These are phyloP conservation scores for Truncatella angustata DNA, from an alignment of 2,329 filamentous ascomycete genomes.

Conservation along the genomic window DNA sequence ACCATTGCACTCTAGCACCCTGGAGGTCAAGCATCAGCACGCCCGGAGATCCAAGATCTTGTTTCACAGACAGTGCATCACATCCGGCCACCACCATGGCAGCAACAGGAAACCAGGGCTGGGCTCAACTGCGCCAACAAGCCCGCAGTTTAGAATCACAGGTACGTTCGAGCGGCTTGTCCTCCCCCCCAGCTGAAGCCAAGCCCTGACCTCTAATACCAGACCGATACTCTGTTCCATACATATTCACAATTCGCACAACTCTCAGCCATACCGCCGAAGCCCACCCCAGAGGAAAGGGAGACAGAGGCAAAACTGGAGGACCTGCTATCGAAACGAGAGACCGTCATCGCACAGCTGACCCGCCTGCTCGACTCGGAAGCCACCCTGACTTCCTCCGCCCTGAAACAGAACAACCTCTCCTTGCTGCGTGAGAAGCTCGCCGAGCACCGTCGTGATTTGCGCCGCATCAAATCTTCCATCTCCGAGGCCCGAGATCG, in stretches of 20 bases:
- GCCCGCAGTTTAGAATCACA: slow-evolving; percentile 85
- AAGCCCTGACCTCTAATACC: slow-evolving; percentile 5
- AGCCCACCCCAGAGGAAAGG: slow-evolving; percentile 81
- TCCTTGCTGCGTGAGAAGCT: slow-evolving; percentile 89
- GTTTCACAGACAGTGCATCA: not conserved
- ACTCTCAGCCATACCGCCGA: slow-evolving; percentile 72
- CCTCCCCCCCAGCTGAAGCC: not conserved
- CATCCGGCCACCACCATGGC: slow-evolving; percentile 42
- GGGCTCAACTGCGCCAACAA: slow-evolving; percentile 93
- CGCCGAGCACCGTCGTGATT: slow-evolving; percentile 79
- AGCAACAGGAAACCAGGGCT: slow-evolving; percentile 62
- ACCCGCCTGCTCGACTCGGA: slow-evolving; percentile 90
- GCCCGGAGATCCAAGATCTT: not conserved
- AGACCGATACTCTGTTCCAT: slow-evolving; percentile 84
- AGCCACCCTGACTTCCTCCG: slow-evolving; percentile 79
- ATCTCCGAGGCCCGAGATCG: slow-evolving; percentile 79
- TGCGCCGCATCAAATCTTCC: slow-evolving; percentile 69
- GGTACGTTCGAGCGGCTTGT: slow-evolving; percentile 46
- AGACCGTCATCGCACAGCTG: slow-evolving; percentile 77
- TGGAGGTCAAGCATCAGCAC: not conserved
- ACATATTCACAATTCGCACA: slow-evolving; percentile 90
- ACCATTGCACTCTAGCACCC: no score
- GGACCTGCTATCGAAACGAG: slow-evolving; percentile 82
- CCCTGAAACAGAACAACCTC: slow-evolving; percentile 96
- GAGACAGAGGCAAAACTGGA: slow-evolving; percentile 77